Conservation (phyloP, 441 rosid species). For the Euphorbia celastroides region DNA sequence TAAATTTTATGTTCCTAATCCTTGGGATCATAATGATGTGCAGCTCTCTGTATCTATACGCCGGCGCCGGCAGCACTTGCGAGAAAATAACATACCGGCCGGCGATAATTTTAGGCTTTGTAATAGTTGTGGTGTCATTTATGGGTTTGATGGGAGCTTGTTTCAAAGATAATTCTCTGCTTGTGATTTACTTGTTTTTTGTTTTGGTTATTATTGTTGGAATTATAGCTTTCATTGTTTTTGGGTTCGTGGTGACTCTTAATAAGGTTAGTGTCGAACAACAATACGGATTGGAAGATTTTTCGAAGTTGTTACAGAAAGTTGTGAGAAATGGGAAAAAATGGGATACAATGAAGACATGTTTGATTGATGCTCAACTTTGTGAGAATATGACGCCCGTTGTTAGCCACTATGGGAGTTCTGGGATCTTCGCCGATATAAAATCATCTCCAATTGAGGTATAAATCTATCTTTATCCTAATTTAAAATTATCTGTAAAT, state of each 20-base stretch:
- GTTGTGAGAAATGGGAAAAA: slow-evolving; percentile 13
- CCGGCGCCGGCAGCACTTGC: not conserved
- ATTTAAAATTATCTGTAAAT: no score
- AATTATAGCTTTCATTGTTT: not conserved
- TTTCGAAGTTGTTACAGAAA: slow-evolving; percentile 31
- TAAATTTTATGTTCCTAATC: slow-evolving; percentile 9
- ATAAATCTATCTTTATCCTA: not conserved
- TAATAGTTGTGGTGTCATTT: not conserved
- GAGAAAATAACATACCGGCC: not conserved
- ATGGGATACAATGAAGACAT: slow-evolving; percentile 30
- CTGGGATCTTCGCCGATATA: not conserved
- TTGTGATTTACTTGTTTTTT: not conserved
- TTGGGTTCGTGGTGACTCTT: not conserved
- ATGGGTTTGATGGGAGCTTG: slow-evolving; percentile 8
- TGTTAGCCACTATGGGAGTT: not conserved
- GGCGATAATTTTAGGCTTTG: not conserved
- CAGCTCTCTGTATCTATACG: not conserved
- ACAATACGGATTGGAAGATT: slow-evolving; percentile 4
- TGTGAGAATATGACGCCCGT: slow-evolving; percentile 14
- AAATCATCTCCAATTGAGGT: slow-evolving; percentile 19
- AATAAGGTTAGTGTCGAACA: not conserved
- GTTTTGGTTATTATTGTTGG: slow-evolving; percentile 1
- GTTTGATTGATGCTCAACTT: slow-evolving; percentile 28
- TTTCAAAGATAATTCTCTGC: not conserved
- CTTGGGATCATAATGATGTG: not conserved